Evolutionary conservation across 768 basidiomycete genomes (phyloP).

Genomic region (Russula griseocarnosa): DNA sequence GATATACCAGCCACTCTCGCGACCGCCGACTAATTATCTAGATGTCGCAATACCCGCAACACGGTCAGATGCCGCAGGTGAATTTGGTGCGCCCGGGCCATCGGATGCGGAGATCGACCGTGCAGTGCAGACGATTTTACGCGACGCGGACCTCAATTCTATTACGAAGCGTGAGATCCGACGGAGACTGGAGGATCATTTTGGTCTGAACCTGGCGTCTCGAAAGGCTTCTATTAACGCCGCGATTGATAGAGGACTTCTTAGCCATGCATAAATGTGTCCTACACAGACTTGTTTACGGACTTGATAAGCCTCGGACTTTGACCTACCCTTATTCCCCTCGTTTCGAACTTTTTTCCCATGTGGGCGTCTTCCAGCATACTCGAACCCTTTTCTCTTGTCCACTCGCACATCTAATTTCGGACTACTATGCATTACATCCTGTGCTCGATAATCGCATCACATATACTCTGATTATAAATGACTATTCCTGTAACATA

Average conservation of each 20-base stretch:
- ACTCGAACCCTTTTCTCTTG: neutral
- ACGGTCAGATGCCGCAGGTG: constrained; percentile 46
- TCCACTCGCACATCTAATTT: constrained; percentile 16
- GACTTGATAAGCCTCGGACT: constrained; percentile 26
- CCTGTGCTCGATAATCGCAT: constrained; percentile 25
- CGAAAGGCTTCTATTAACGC: constrained; percentile 74
- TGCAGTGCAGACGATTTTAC: constrained; percentile 69
- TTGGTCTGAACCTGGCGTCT: constrained; percentile 69
- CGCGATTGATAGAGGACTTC: constrained; percentile 67
- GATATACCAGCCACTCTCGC: constrained; percentile 59
- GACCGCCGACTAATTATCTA: constrained; percentile 73
- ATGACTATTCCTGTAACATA: neutral
- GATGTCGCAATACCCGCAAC: constrained; percentile 60
- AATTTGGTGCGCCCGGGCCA: constrained; percentile 47
- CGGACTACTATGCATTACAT: constrained; percentile 27
- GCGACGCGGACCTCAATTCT: constrained; percentile 77
- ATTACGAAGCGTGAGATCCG: constrained; percentile 92
- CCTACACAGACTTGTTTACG: constrained; percentile 1
- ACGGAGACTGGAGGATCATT: constrained; percentile 74
- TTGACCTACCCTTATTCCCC: neutral
- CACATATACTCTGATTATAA: constrained; percentile 23
- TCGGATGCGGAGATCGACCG: constrained; percentile 69
- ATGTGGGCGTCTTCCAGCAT: constrained; percentile 4
- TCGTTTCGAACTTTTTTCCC: neutral
- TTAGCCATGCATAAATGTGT: constrained; percentile 35